Evolutionary conservation across 2,329 filamentous ascomycete genomes (phyloP).

Genomic region (Cladosporium austrohemisphaericum): DNA sequence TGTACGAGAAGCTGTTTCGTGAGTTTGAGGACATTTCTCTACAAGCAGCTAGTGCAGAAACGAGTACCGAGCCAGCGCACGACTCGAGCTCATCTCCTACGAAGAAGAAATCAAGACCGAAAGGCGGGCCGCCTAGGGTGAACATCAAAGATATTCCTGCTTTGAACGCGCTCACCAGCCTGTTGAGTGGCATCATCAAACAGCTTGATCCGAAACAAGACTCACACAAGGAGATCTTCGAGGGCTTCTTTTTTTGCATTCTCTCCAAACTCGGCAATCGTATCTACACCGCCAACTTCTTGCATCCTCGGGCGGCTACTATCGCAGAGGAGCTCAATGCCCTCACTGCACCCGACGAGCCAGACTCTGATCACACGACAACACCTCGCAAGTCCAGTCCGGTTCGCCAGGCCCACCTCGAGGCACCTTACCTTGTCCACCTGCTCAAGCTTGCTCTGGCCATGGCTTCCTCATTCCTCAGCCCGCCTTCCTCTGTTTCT

Average conservation of each 20-base stretch:
- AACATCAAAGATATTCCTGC: slow-evolving; percentile 22
- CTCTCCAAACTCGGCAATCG: slow-evolving; percentile 38
- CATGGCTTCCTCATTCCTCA: slow-evolving; percentile 37
- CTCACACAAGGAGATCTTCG: slow-evolving; percentile 40
- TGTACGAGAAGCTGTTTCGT: slow-evolving; percentile 37
- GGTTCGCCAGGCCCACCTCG: slow-evolving; percentile 29
- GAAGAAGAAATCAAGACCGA: slow-evolving; percentile 19
- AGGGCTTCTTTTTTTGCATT: slow-evolving; percentile 41
- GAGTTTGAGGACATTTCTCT: slow-evolving; percentile 23
- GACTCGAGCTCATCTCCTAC: not conserved
- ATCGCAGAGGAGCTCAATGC: slow-evolving; percentile 1
- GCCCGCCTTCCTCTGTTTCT: slow-evolving; percentile 12
- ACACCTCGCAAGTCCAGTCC: slow-evolving; percentile 22
- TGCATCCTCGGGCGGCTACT: slow-evolving; percentile 21
- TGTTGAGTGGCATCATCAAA: slow-evolving; percentile 36
- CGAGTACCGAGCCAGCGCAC: not conserved
- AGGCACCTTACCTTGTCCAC: slow-evolving; percentile 41
- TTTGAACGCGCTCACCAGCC: slow-evolving; percentile 29
- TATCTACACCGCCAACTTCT: slow-evolving; percentile 40
- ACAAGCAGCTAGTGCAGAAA: not conserved
- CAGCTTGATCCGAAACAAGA: slow-evolving; percentile 35
- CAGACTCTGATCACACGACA: slow-evolving; percentile 2
- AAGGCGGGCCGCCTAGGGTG: slow-evolving; percentile 15
- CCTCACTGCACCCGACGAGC: slow-evolving; percentile 17
- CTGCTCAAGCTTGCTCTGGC: slow-evolving; percentile 40